Base-by-base conservation (phyloP, 129 eudicot species). In the Heracleum sosnowskyi region DNA sequence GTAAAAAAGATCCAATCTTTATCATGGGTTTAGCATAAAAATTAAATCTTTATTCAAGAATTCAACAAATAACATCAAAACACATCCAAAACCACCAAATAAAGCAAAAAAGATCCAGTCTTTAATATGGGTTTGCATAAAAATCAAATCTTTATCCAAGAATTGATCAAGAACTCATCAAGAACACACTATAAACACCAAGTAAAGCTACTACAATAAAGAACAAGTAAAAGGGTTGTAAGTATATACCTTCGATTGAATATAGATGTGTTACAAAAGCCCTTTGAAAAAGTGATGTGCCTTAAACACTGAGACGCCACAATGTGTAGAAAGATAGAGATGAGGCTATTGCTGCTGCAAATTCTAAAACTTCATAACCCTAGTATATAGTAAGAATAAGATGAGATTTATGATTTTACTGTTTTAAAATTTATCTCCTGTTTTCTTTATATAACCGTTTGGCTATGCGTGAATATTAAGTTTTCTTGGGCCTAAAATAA, bases 231-330 rank as follows among this genome's bases (percentile, higher is more conserved):
- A 41, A 4, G 53, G 53, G 51, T 41, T 12, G 22, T 22, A 11
- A 24, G 13, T 13, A 40, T 40, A 39, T 24, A 72, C 76, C 76
- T 72, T 40, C 53, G 76, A 72, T 44, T 72, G 36, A 72, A 41
- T 41, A n/a, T 4, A n/a, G 53, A 72, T 40, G 34, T 72, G 10
- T 17, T 39, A 41, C 6, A 13, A 41, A 72, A 10, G 9, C 35
- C 11, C 51, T 40, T 72, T 72, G 76, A 40, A 11, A 40, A 4
- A 40, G 29, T 40, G 45, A 41, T 1, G 49, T 16, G 51, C 45
- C 5, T 72, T 17, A 41, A 72, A 2, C 16, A 41, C 34, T 72
- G 51, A n/a, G 36, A 72, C 53, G 76, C 76, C 76, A 72, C 76
- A 12, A 29, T 72, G 76, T 15, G 39, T 40, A 20, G 76, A 10